These are phyloP conservation scores for Aspergillus floridensis DNA, from an alignment of 2,329 filamentous ascomycete species.

Conservation along the genomic window DNA sequence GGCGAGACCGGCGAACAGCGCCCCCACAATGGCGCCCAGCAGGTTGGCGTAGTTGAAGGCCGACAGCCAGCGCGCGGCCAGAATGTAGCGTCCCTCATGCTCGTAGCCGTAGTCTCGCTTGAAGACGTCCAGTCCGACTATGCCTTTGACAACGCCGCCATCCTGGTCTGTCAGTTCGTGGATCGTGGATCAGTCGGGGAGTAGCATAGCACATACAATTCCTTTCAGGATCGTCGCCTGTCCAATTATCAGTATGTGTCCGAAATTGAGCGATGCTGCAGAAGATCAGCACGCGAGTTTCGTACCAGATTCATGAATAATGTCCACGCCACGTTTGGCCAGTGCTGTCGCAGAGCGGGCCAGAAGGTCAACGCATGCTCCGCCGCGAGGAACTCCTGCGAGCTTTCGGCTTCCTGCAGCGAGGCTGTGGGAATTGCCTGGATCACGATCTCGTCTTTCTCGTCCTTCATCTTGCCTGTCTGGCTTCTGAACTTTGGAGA, in stretches of 20 bases:
- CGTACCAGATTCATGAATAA: slow-evolving; percentile 28
- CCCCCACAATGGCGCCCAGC: slow-evolving; percentile 26
- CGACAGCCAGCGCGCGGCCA: slow-evolving; percentile 27
- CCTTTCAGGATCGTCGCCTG: slow-evolving; percentile 1
- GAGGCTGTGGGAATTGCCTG: slow-evolving; percentile 15
- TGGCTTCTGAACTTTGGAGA: background rate
- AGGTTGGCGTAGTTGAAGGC: slow-evolving; percentile 30
- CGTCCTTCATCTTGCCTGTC: background rate
- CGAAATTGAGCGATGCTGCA: background rate
- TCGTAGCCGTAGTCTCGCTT: slow-evolving; percentile 29
- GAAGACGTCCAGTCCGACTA: slow-evolving; percentile 28
- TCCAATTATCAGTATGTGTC: background rate
- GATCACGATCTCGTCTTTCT: slow-evolving; percentile 16
- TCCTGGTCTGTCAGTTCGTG: slow-evolving; percentile 8
- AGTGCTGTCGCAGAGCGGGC: slow-evolving; percentile 24
- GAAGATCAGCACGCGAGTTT: too few species aligned
- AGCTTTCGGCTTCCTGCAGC: slow-evolving; percentile 19
- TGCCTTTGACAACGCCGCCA: slow-evolving; percentile 24
- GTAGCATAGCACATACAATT: background rate
- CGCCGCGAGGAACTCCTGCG: slow-evolving; percentile 22
- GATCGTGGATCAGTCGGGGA: background rate
- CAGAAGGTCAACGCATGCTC: slow-evolving; percentile 26
- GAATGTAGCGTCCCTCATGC: slow-evolving; percentile 23
- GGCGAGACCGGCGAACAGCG: slow-evolving; percentile 23
- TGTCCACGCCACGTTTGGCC: slow-evolving; percentile 27